Evolutionary conservation across 345 rosid genomes (phyloP), one percentile per base, ranked within the genome.

Genomic region (Lepidium sativum): DNA sequence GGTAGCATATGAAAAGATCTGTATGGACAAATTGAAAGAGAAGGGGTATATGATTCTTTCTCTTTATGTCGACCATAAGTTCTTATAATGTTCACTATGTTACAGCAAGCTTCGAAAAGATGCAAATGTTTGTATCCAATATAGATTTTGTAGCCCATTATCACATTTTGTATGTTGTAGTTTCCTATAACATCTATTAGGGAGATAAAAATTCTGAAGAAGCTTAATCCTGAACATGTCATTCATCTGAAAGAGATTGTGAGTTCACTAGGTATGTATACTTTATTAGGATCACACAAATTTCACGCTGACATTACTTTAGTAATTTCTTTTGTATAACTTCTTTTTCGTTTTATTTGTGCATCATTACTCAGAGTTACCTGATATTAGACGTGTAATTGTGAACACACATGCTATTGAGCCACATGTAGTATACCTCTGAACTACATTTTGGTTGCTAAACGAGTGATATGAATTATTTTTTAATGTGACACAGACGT

Each of bases 1-100:
- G 98, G 97, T 76, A 71, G 96, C 97, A 27, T 94, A 90, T 79
- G 79, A 84, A 64, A 92, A 86, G 79, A 87, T 90, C 41, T 83
- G 98, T 60, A 92, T 94, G 99, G 99, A 94, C 68, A 89, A n/a
- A n/a, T 89, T 55, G 98, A 92, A 77, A 86, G 89, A 79, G 97
- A 89, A 71, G 97, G 98, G 85, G 97, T 89, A 82, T 60, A 66
- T 58, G 38, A 9, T 33, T 13, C 21, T 62, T n/a, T 39, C 32
- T 33, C 38, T 53, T 31, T 8, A 9, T 33, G 47, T 32, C 5
- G 16, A 6, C 37, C 10, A 44, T 55, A 4, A 44, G 9, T 43
- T 17, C 2, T 41, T 32, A 23, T 39, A 9, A 25, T 11, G 50
- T 11, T 50, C 59, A 16, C 33, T 14, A 3, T 44, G 9, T 44